Conservation (phyloP, 2,329 filamentous ascomycete genomes). For the Lecanicillium sp. region DNA sequence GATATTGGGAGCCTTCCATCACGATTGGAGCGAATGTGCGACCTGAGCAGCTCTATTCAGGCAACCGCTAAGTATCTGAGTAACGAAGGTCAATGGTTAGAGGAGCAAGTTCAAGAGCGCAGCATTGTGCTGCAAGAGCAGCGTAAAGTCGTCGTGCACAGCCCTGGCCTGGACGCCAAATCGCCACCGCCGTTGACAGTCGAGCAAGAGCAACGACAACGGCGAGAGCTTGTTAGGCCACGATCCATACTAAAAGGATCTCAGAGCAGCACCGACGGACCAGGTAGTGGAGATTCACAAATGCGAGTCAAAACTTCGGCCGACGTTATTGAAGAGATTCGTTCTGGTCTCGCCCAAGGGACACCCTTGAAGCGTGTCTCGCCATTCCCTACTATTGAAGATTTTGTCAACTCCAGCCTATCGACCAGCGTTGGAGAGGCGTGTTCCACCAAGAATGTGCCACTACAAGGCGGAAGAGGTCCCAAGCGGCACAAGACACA, state of each 20-base stretch:
- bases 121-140: background rate
- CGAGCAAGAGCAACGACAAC: conserved; percentile 26
- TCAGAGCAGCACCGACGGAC: conserved; percentile 3
- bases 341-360: conserved; percentile 1
- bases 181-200: conserved; percentile 22
- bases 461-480: no score
- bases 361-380: background rate
- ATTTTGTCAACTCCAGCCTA: conserved; percentile 3
- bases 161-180: conserved; percentile 16
- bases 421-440: background rate
- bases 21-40: conserved; percentile 17
- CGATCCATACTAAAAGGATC: conserved; percentile 27
- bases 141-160: conserved; percentile 25
- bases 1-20: conserved; percentile 11
- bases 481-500: no score
- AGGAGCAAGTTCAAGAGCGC: conserved; percentile 13
- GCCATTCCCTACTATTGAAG: conserved; percentile 2
- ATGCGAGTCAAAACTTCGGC: background rate
- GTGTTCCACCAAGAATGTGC: no score
- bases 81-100: conserved; percentile 21
- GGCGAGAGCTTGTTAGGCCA: conserved; percentile 20
- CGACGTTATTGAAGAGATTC: conserved; percentile 3
- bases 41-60: conserved; percentile 19
- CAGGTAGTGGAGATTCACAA: background rate
- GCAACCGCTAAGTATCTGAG: conserved; percentile 20